Base-by-base conservation (phyloP, 371 early-diverging fungal genomes). In the Mortierella sp. region DNA sequence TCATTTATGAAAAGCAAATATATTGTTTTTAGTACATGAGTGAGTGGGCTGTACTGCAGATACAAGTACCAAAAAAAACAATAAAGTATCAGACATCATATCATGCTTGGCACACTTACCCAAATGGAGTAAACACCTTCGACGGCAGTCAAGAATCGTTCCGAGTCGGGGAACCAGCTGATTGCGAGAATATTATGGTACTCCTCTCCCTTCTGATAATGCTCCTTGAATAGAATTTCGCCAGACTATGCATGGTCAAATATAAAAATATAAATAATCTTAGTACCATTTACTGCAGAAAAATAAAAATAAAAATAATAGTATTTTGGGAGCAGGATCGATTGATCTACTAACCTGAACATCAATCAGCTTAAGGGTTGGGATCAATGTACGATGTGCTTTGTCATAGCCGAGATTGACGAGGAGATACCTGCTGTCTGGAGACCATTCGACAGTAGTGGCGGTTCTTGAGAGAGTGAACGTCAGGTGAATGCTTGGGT, bases 81-180 rank as follows among this genome's bases (percentile, higher is more conserved):
- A 56, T 23, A 45, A 31, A 42, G 22, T 35, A 49, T 9, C 13
- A 37, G 13, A 37, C 6, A 7, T 19, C 6, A 45, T 19, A n/a
- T 1, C 6, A 4, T 45, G 1, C 6, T 45, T 28, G 22, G 15
- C 1, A 6, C 10, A 37, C 61, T 64, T 76, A 76, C 76, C 71
- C 67, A 66, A 23, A 76, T 54, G 40, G 31, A 26, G 34, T 67
- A 56, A 22, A 54, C 32, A 13, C 76, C 70, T 13, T 66, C 67
- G n/a, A 63, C 23, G 5, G 57, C 51, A 10, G 71, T 59, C 26
- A 76, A 13, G 29, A 76, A 66, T n/a, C 68, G 63, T 43, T 71
- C 23, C 9, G 71, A 67, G 32, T 76, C 71, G 26, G 76, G 35
- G 43, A 76, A 66, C 76, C 76, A 76, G n/a, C 60, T 35, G 19